Evolutionary conservation across 495 filamentous ascomycete genomes (phyloP), one percentile per base, ranked within the genome.

Genomic region (Annulohypoxylon stygium): DNA sequence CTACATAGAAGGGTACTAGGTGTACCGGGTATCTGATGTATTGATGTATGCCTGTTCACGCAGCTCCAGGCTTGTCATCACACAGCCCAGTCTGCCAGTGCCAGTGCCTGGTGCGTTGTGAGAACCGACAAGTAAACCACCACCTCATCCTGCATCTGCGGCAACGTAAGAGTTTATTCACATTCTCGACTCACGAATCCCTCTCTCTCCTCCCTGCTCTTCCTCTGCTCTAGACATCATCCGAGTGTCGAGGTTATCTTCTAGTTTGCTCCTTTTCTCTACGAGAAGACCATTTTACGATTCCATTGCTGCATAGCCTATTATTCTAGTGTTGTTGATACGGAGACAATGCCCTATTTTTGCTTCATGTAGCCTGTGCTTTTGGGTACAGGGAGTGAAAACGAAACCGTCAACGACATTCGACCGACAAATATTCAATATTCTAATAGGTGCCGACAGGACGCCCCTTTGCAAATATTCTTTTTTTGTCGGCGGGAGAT

Each of bases 131-230:
- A 62, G 55, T 62, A 54, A 67, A 67, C 36, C 60, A 74, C 67
- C 71, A 70, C 57, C 62, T 70, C 67, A 67, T 74, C 67, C 62
- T 74, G 67, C 71, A 74, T 70, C 45, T 65, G 61, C 66, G 54
- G 65, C 71, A 69, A 69, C 55, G 65, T 60, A 69, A 65, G 70
- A 68, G 23, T 67, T 73, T 64, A 51, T 73, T 68, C 64, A 71
- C 69, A 11, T n/a, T 65, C 14, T 51, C 41, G 23, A 50, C 37
- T 62, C 18, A 10, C 4, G 16, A 20, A 7, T 50, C 20, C 3
- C 30, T 26, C 48, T 61, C 41, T 67, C 50, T 58, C 50, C 41
- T 50, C 43, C 26, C 47, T 48, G 11, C 50, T 51, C 43, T 61
- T 25, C 54, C 23, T 37, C 12, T 37, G 30, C 37, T 58, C 39